Conservation (phyloP, 768 basidiomycete species). For the Auricularia cornea region DNA sequence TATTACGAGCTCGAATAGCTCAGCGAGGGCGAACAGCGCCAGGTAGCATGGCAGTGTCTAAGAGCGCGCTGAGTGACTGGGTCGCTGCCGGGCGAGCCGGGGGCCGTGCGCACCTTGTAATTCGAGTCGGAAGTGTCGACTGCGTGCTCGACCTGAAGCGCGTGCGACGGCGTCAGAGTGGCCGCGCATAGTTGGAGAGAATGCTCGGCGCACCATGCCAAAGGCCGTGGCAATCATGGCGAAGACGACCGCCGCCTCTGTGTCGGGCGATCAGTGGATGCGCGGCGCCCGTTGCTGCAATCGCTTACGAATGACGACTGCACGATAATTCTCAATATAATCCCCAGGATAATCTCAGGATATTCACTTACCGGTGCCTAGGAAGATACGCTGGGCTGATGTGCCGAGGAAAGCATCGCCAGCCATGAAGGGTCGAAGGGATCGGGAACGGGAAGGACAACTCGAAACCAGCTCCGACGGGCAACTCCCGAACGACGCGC, state of each 20-base stretch:
- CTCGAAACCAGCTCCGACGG: slow-evolving; percentile 1
- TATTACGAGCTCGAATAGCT: slow-evolving; percentile 76
- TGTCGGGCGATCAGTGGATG: not conserved
- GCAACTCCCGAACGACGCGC: slow-evolving; percentile 4
- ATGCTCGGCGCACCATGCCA: slow-evolving; percentile 38
- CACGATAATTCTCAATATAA: slow-evolving; percentile 8
- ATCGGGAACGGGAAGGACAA: not conserved
- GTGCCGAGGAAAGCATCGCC: slow-evolving; percentile 66
- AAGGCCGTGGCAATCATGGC: slow-evolving; percentile 69
- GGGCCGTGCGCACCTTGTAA: slow-evolving; percentile 5
- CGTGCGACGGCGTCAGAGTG: no score
- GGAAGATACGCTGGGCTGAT: slow-evolving; percentile 62
- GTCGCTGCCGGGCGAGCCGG: not conserved
- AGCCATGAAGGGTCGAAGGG: slow-evolving; percentile 51
- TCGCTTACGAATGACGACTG: slow-evolving; percentile 31
- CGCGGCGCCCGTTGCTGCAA: slow-evolving; percentile 1
- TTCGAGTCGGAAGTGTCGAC: not conserved
- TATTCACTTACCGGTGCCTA: slow-evolving; percentile 59
- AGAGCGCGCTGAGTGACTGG: slow-evolving; percentile 31
- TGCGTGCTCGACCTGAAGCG: slow-evolving; percentile 2
- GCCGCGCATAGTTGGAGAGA: not conserved
- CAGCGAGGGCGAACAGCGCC: slow-evolving; percentile 73
- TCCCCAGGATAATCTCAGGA: not conserved
- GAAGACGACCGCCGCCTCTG: slow-evolving; percentile 70
- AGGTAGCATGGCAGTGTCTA: slow-evolving; percentile 81